A percentile compares a stretch with the other conserved stretches of the same genome.
Conservation (phyloP, 257 asterid species). For the Solanum medicagineum region DNA sequence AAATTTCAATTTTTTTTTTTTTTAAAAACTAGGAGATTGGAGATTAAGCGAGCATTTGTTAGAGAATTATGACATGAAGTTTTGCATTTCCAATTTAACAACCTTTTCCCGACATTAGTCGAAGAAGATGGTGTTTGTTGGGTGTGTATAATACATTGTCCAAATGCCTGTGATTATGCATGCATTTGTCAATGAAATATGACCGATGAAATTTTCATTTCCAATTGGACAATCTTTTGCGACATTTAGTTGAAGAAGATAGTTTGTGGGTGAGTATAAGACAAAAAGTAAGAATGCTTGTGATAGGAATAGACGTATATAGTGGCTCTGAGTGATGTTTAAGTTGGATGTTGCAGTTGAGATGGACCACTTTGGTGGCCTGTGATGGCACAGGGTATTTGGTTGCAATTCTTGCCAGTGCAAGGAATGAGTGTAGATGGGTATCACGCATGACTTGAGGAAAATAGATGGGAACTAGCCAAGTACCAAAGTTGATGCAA, state of each 20-base stretch:
- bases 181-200: not conserved
- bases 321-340: not conserved
- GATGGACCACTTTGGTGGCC: not conserved
- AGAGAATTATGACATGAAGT: not conserved
- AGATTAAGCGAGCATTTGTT: not conserved
- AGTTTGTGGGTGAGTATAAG: not conserved
- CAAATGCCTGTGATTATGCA: not conserved
- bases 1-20: not conserved
- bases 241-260: not conserved
- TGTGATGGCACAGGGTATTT: not conserved
- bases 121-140: not conserved
- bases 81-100: not conserved
- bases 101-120: not conserved
- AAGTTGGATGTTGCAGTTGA: not conserved
- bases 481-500: not conserved
- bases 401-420: not conserved
- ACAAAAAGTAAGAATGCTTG: not conserved
- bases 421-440: not conserved
- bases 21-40: not conserved
- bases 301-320: not conserved
- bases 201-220: not conserved
- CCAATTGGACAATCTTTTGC: not conserved
- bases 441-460: not conserved
- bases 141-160: not conserved
- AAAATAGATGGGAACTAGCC: not conserved